Evolutionary conservation across 106 monocot species (phyloP).

Genomic region (Apostasia shenzhenica): DNA sequence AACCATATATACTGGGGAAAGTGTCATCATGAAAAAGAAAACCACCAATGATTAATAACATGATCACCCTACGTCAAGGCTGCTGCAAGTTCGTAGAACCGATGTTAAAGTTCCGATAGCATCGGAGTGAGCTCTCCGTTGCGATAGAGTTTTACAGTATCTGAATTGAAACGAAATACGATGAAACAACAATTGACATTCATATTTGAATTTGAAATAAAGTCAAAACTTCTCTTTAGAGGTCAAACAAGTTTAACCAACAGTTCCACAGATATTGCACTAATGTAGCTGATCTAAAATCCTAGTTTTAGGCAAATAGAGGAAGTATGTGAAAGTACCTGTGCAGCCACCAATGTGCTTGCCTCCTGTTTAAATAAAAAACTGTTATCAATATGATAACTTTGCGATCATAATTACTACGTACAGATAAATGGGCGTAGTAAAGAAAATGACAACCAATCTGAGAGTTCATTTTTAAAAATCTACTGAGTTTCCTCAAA

Average conservation of each 20-base stretch:
- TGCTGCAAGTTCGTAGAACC: constrained; percentile 28
- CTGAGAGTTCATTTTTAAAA: too few species aligned
- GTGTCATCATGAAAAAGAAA: background rate
- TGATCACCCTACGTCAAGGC: constrained; percentile 18
- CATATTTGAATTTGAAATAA: background rate
- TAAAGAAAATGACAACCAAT: too few species aligned
- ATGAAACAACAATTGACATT: background rate
- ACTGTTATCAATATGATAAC: background rate
- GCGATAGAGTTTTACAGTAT: constrained; percentile 74
- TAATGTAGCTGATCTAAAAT: background rate
- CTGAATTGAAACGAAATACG: constrained; percentile 28
- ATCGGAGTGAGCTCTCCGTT: constrained; percentile 68
- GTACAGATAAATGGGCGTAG: background rate
- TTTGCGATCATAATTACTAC: background rate
- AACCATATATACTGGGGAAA: background rate
- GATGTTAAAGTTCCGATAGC: constrained; percentile 44
- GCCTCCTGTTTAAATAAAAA: constrained; percentile 53
- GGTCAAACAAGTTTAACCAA: background rate
- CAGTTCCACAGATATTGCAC: background rate
- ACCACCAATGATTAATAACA: background rate
- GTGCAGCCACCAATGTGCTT: constrained; percentile 96
- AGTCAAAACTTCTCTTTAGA: background rate
- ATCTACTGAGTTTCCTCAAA: too few species aligned
- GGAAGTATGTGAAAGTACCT: constrained; percentile 38
- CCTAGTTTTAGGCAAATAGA: background rate